phyloP scores from a whole-genome alignment of 164 flowering plant species.

The Pachysandra terminalis region DNA sequence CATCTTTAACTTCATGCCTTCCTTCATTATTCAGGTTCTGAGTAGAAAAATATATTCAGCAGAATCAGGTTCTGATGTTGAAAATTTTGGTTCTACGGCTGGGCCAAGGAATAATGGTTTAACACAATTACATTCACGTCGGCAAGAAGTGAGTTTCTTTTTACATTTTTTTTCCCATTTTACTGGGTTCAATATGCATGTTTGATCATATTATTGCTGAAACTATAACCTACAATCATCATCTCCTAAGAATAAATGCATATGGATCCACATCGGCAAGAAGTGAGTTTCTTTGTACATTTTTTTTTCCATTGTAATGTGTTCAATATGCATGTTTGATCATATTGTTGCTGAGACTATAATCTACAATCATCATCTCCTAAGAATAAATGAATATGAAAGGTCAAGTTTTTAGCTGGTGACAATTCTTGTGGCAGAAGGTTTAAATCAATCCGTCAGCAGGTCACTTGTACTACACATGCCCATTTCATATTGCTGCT shows the following conservation, averaged over 20 bases:
- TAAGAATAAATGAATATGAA: too few species aligned
- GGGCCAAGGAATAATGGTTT: slow-evolving; percentile 14
- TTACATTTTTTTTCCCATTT: not conserved
- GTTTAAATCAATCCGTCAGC: not conserved
- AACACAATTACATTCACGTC: slow-evolving; percentile 16
- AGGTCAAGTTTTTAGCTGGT: not conserved
- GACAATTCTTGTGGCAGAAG: not conserved
- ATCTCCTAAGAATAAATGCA: not conserved
- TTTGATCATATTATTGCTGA: not conserved
- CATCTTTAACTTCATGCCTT: not conserved
- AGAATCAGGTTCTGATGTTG: slow-evolving; percentile 33
- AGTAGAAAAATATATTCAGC: slow-evolving; percentile 24
- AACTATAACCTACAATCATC: not conserved
- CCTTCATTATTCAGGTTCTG: slow-evolving; percentile 27
- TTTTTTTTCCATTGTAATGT: too few species aligned
- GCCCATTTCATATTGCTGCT: not conserved
- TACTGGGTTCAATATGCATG: not conserved
- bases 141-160: slow-evolving; percentile 21
- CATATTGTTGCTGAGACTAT: too few species aligned
- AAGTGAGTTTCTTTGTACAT: too few species aligned
- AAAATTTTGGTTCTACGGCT: slow-evolving; percentile 2
- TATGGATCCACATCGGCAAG: too few species aligned
- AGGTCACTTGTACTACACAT: not conserved
- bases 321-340: too few species aligned
- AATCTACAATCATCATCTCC: too few species aligned